phyloP scores from a whole-genome alignment of 2,329 filamentous ascomycete species.

The Neofusicoccum kwambonambiense region DNA sequence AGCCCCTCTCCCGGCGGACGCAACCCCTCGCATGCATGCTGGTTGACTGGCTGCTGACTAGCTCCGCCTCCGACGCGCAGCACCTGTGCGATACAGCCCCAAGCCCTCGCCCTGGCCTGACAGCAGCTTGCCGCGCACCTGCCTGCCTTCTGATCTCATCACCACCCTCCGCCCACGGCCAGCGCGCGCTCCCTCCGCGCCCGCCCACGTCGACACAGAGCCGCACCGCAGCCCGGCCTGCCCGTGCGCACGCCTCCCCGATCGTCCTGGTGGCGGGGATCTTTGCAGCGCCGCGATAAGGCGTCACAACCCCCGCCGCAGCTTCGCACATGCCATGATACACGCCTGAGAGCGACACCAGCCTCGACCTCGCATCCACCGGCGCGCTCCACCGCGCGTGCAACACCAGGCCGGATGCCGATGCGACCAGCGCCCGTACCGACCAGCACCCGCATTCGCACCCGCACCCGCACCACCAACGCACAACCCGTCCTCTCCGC shows the following conservation, averaged over 20 bases:
- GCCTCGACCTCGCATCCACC: not conserved
- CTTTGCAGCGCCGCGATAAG: slow-evolving; percentile 13
- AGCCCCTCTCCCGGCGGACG: slow-evolving; percentile 4
- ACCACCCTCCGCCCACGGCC: slow-evolving; percentile 7
- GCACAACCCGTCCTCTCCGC: not conserved
- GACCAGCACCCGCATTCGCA: not conserved
- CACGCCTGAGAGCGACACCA: slow-evolving; percentile 15
- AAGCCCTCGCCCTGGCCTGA: slow-evolving; percentile 13
- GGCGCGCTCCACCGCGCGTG: slow-evolving; percentile 13
- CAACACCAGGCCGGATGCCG: slow-evolving; percentile 14
- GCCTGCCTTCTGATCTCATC: slow-evolving; percentile 17
- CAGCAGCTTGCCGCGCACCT: slow-evolving; percentile 8
- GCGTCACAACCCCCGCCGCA: slow-evolving; percentile 11
- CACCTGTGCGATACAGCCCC: not conserved
- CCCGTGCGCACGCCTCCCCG: slow-evolving; percentile 12
- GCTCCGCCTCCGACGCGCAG: slow-evolving; percentile 2
- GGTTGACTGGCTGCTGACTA: not conserved
- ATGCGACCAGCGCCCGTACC: slow-evolving; percentile 16
- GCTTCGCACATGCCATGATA: slow-evolving; percentile 17
- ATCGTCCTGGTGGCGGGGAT: slow-evolving; percentile 16
- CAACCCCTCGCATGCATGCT: slow-evolving; percentile 12
- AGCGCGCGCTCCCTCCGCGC: not conserved
- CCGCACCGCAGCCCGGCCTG: slow-evolving; percentile 8
- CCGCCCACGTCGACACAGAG: not conserved
- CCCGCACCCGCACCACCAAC: slow-evolving; percentile 3